These are phyloP conservation scores for Datura wrightii DNA, from an alignment of 257 asterid species.

Conservation along the genomic window DNA sequence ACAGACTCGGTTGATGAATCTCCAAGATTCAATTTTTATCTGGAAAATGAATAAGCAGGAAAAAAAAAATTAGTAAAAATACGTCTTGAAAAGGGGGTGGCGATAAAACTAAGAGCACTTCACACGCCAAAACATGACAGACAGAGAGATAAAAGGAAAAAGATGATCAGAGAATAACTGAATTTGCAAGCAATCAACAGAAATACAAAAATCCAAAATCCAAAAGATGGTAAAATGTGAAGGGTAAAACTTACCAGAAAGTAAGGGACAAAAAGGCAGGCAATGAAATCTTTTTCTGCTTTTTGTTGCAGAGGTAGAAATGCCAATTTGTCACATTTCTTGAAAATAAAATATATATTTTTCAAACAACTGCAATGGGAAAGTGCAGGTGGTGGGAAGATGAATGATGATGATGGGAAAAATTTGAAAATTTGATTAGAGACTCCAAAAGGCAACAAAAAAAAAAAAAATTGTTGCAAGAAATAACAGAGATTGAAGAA, in stretches of 20 bases:
- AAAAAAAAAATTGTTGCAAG: neutral
- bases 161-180: conserved; percentile 46
- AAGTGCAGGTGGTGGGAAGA: conserved; percentile 21
- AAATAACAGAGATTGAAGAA: neutral
- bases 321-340: conserved; percentile 11
- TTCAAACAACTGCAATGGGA: conserved; percentile 17
- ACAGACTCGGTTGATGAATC: conserved; percentile 29
- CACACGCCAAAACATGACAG: conserved; percentile 33
- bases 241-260: conserved; percentile 48
- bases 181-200: conserved; percentile 43
- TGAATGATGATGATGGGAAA: neutral
- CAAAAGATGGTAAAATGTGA: neutral
- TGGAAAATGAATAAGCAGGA: conserved; percentile 40
- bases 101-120: conserved; percentile 16
- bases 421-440: neutral
- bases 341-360: neutral
- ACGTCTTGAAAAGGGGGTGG: conserved; percentile 32
- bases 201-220: neutral
- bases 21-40: conserved; percentile 55
- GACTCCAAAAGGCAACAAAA: neutral
- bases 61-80: neutral
- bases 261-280: conserved; percentile 42
- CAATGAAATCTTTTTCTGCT: conserved; percentile 33
- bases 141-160: conserved; percentile 9
- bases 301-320: conserved; percentile 9